A percentile compares a stretch with the other conserved stretches of the same genome.
Evolutionary conservation across 2,329 filamentous ascomycete species (phyloP).

Genomic region (Xylaria sp.): DNA sequence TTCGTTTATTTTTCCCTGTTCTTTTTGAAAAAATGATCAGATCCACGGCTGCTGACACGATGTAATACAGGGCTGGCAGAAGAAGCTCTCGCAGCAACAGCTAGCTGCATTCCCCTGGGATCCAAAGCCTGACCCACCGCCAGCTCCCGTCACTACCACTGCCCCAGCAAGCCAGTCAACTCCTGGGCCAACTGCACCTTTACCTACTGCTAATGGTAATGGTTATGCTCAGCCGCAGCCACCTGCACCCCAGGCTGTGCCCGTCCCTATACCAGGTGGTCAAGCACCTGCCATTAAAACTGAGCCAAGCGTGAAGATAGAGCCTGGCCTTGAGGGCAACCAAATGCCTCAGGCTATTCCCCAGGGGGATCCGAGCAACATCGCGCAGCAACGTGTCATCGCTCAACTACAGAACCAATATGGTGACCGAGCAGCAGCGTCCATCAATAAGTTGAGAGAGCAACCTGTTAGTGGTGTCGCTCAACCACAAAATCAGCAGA

Average conservation of each 20-base stretch:
- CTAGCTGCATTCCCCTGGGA: constrained; percentile 97
- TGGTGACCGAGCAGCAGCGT: constrained; percentile 72
- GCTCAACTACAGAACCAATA: constrained; percentile 69
- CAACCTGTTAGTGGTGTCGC: constrained; percentile 43
- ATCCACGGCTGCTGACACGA: constrained; percentile 34
- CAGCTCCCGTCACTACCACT: constrained; percentile 55
- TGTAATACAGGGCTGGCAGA: constrained; percentile 85
- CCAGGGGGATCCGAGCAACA: constrained; percentile 28
- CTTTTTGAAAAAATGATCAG: not conserved
- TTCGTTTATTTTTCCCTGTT: not conserved
- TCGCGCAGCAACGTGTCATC: constrained; percentile 59
- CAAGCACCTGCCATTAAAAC: constrained; percentile 53
- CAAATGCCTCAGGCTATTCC: constrained; percentile 26
- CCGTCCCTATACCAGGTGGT: constrained; percentile 42
- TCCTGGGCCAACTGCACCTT: constrained; percentile 40
- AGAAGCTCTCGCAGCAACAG: constrained; percentile 84
- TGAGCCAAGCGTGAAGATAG: constrained; percentile 61
- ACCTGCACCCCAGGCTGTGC: constrained; percentile 39
- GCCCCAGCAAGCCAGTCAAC: constrained; percentile 44
- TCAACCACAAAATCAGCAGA: constrained; percentile 45
- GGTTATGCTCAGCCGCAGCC: constrained; percentile 47
- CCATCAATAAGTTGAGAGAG: constrained; percentile 69
- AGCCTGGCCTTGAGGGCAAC: constrained; percentile 55
- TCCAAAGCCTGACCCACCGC: constrained; percentile 75
- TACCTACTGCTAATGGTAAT: constrained; percentile 45